Percentiles rank a stretch among this genome's conserved stretches.
Evolutionary conservation across 2,329 filamentous ascomycete species (phyloP).

Genomic region (Microdochium trichocladiopsis): DNA sequence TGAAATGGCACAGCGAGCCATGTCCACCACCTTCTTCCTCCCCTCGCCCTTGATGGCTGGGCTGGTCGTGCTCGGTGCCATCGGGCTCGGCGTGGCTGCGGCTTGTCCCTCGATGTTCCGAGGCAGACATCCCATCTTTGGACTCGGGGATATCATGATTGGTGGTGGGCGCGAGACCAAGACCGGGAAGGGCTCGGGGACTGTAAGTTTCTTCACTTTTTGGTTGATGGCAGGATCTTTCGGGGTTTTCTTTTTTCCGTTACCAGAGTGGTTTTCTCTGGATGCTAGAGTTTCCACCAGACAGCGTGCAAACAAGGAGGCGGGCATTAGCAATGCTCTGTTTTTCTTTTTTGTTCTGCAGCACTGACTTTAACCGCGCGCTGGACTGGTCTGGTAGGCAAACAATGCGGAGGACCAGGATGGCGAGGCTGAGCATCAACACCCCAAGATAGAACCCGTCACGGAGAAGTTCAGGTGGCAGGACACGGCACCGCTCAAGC

Average conservation of each 20-base stretch:
- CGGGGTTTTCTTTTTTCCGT: too few relatives aligned
- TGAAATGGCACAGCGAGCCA: not conserved
- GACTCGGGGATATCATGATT: not conserved
- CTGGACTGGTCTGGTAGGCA: too few relatives aligned
- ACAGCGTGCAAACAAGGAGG: too few relatives aligned
- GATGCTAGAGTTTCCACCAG: too few relatives aligned
- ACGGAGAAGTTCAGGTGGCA: conserved; percentile 30
- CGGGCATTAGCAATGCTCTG: too few relatives aligned
- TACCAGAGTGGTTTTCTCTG: too few relatives aligned
- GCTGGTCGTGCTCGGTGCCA: not conserved
- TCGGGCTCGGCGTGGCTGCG: not conserved
- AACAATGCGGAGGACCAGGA: not conserved
- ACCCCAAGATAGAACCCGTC: conserved; percentile 9
- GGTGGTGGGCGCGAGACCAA: too few relatives aligned
- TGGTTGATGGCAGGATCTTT: too few relatives aligned
- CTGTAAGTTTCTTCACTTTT: too few relatives aligned
- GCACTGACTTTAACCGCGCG: too few relatives aligned
- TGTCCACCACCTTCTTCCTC: not conserved
- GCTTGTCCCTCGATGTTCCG: not conserved
- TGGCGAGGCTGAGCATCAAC: not conserved
- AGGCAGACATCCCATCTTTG: not conserved
- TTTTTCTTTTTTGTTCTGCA: too few relatives aligned
- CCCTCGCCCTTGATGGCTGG: not conserved
- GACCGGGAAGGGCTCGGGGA: too few relatives aligned
- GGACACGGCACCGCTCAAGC: conserved; percentile 24